Conservation (phyloP, 192 early-diverging fungal genomes). For the Backusella liffmaniae region DNA sequence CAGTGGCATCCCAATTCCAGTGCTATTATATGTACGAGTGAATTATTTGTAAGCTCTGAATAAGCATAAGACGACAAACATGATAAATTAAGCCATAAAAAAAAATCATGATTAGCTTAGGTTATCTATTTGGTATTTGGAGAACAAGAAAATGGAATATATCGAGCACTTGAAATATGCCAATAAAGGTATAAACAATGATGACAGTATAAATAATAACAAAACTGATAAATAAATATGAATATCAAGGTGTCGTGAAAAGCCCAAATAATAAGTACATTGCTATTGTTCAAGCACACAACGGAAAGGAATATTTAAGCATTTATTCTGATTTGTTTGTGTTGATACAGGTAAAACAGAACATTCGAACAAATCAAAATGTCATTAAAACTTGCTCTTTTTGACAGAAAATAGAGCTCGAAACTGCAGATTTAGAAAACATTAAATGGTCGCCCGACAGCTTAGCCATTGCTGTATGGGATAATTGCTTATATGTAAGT, state of each 20-base stretch:
- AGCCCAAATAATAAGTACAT: slow-evolving; percentile 64
- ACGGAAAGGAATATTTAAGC: slow-evolving; percentile 62
- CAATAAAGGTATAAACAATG: slow-evolving; percentile 44
- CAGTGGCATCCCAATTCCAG: slow-evolving; percentile 19
- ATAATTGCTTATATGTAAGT: slow-evolving; percentile 64
- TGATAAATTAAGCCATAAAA: slow-evolving; percentile 1
- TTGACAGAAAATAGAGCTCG: slow-evolving; percentile 60
- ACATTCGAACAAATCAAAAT: neutral
- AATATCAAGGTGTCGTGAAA: slow-evolving; percentile 47
- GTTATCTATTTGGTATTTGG: slow-evolving; percentile 67
- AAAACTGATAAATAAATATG: neutral
- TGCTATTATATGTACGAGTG: slow-evolving; percentile 16
- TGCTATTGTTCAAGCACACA: slow-evolving; percentile 54
- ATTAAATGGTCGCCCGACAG: slow-evolving; percentile 88
- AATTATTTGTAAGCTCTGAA: slow-evolving; percentile 11
- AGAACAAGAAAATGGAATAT: slow-evolving; percentile 49
- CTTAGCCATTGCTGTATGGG: slow-evolving; percentile 72
- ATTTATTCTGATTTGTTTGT: slow-evolving; percentile 69
- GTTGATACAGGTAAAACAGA: slow-evolving; percentile 55
- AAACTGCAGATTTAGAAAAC: slow-evolving; percentile 72
- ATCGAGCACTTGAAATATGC: slow-evolving; percentile 70
- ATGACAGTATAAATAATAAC: neutral
- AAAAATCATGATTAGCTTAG: slow-evolving; percentile 39
- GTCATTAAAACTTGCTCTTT: neutral
- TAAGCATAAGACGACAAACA: slow-evolving; percentile 11